A percentile compares a stretch with the other conserved stretches of the same genome.
Conservation (phyloP, 305 asterid genomes). For the Solanum hybrid region DNA sequence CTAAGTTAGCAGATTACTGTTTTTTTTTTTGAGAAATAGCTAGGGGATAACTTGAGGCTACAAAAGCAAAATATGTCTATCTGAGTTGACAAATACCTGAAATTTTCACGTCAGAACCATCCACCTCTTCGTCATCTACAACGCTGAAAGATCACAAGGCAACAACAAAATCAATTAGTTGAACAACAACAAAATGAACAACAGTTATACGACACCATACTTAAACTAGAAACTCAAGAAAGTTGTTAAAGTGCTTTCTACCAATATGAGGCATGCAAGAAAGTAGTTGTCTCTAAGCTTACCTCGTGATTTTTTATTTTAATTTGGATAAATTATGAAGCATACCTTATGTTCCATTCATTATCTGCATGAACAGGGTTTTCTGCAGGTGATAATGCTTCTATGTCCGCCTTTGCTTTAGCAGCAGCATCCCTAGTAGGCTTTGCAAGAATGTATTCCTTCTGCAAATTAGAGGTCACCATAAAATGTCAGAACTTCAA, state of each 20-base stretch:
- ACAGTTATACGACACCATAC: neutral
- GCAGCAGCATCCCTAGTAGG: constrained; percentile 92
- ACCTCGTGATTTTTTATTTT: neutral
- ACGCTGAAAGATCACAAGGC: constrained; percentile 49
- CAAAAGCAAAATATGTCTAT: neutral
- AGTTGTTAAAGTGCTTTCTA: neutral
- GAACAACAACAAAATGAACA: neutral
- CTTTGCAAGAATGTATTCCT: constrained; percentile 58
- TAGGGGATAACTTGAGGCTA: neutral
- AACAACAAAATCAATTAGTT: neutral
- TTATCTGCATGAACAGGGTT: constrained; percentile 65
- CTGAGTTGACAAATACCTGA: constrained; percentile 38
- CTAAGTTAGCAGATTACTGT: neutral
- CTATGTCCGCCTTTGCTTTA: constrained; percentile 57
- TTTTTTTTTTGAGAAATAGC: neutral
- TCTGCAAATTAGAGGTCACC: constrained; percentile 30
- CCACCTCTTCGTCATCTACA: constrained; percentile 48
- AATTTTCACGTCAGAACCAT: constrained; percentile 21
- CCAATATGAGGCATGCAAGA: neutral
- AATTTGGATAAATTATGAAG: neutral
- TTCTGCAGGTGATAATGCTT: constrained; percentile 35
- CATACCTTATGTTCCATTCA: constrained; percentile 92
- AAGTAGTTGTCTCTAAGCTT: neutral
- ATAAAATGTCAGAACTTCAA: neutral
- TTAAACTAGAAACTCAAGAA: neutral